Conservation (phyloP, 768 basidiomycete species). For the Amanita pallidorosea region DNA sequence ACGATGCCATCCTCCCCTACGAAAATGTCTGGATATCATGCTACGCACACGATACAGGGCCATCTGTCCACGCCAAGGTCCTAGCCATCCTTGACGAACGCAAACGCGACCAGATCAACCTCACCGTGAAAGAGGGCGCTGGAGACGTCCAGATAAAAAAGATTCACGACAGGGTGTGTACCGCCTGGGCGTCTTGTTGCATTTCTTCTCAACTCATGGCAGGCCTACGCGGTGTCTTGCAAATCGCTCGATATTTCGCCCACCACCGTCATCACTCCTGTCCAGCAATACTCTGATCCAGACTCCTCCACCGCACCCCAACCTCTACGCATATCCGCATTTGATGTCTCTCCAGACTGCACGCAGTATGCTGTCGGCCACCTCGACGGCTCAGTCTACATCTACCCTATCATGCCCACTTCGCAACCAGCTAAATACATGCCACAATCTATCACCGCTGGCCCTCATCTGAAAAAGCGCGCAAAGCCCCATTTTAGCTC, state of each 20-base stretch:
- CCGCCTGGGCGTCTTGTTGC: neutral
- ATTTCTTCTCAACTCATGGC: neutral
- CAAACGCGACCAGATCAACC: constrained; percentile 36
- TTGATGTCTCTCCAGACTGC: constrained; percentile 50
- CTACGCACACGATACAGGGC: constrained; percentile 36
- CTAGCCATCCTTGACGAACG: constrained; percentile 40
- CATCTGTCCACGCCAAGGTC: constrained; percentile 58
- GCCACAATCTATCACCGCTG: constrained; percentile 14
- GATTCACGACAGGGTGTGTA: constrained; percentile 18
- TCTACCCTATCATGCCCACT: constrained; percentile 28
- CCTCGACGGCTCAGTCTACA: constrained; percentile 45
- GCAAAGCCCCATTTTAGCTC: constrained; percentile 40
- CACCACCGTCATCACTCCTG: constrained; percentile 39
- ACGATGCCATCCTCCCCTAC: constrained; percentile 38
- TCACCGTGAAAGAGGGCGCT: constrained; percentile 38
- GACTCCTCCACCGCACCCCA: constrained; percentile 32
- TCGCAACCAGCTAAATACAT: constrained; percentile 10
- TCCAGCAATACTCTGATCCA: constrained; percentile 38
- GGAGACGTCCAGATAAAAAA: constrained; percentile 22
- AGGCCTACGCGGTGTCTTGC: constrained; percentile 37
- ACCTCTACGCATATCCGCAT: constrained; percentile 51
- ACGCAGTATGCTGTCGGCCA: constrained; percentile 51
- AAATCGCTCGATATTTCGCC: constrained; percentile 33
- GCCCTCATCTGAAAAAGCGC: constrained; percentile 18
- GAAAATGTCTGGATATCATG: constrained; percentile 73